These are phyloP conservation scores for Trichoderma simmonsii DNA, from an alignment of 2,329 filamentous ascomycete genomes.

Conservation along the genomic window DNA sequence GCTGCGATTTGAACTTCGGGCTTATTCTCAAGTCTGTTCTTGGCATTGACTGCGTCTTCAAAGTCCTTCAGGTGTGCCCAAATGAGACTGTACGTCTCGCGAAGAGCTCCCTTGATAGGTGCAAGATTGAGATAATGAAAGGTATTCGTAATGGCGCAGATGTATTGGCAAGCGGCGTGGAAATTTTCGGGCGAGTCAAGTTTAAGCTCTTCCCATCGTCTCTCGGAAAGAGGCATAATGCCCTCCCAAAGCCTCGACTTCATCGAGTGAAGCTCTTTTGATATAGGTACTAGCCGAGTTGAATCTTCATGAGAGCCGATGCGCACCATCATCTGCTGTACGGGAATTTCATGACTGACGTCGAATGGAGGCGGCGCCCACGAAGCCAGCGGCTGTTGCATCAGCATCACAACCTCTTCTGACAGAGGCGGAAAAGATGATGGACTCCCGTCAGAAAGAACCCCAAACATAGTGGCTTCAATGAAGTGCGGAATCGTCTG, in stretches of 20 bases:
- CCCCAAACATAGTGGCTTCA: constrained; percentile 19
- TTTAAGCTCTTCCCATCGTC: constrained; percentile 26
- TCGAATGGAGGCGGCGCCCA: constrained; percentile 28
- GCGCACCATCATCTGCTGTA: constrained; percentile 15
- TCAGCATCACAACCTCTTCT: neutral
- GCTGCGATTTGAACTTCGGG: constrained; percentile 22
- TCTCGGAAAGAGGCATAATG: constrained; percentile 27
- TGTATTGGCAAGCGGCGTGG: constrained; percentile 25
- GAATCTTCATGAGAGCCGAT: constrained; percentile 26
- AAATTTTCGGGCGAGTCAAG: constrained; percentile 27
- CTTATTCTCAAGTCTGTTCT: constrained; percentile 4
- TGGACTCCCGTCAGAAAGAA: constrained; percentile 14
- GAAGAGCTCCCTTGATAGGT: constrained; percentile 21
- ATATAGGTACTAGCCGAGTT: constrained; percentile 20
- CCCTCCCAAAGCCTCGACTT: constrained; percentile 32
- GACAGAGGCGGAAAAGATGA: constrained; percentile 18
- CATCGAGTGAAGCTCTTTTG: constrained; percentile 30
- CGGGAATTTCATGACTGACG: neutral
- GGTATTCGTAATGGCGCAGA: constrained; percentile 24
- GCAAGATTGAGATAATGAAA: constrained; percentile 29
- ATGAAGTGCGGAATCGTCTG: constrained; percentile 25
- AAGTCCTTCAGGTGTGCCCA: constrained; percentile 26
- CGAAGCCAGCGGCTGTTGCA: constrained; percentile 20
- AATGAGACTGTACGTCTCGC: constrained; percentile 29
- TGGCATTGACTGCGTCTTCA: constrained; percentile 27